Evolutionary conservation across 345 rosid genomes (phyloP).

Genomic region (Lumnitzera littorea): DNA sequence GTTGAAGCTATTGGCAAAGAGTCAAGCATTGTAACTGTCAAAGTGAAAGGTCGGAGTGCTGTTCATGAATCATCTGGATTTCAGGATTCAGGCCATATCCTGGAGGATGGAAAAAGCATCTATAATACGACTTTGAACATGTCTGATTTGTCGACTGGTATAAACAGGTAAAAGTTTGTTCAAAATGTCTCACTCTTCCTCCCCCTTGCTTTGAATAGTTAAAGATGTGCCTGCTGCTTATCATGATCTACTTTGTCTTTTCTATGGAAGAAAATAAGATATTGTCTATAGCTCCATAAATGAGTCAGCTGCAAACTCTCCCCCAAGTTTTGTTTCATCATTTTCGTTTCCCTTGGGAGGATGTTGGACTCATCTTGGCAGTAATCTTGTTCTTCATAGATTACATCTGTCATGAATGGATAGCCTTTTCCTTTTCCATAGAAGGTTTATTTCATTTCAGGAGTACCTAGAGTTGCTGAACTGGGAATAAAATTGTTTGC

Average conservation of each 20-base stretch:
- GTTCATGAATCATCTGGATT: constrained; percentile 93
- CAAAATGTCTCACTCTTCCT: constrained; percentile 3
- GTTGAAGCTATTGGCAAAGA: constrained; percentile 60
- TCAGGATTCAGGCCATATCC: constrained; percentile 90
- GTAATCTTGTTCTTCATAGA: no score
- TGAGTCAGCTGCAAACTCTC: no score
- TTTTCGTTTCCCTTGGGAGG: no score
- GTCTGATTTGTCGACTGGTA: constrained; percentile 92
- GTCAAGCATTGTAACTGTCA: constrained; percentile 66
- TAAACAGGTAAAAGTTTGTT: constrained; percentile 49
- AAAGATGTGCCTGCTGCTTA: neutral
- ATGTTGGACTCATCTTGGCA: no score
- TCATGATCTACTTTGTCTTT: no score
- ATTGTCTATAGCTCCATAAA: no score
- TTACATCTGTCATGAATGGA: no score
- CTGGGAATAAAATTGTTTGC: no score
- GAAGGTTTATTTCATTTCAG: neutral
- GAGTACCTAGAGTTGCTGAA: no score
- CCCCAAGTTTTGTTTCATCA: no score
- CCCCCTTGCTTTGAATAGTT: neutral
- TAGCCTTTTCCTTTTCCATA: no score
- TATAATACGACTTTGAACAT: constrained; percentile 87
- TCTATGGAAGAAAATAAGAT: no score
- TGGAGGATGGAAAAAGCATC: constrained; percentile 81
- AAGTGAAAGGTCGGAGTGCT: constrained; percentile 92